Evolutionary conservation across 2,329 filamentous ascomycete genomes (phyloP), one percentile per base, ranked within the genome.

Genomic region (Neopestalotiopsis sp.): DNA sequence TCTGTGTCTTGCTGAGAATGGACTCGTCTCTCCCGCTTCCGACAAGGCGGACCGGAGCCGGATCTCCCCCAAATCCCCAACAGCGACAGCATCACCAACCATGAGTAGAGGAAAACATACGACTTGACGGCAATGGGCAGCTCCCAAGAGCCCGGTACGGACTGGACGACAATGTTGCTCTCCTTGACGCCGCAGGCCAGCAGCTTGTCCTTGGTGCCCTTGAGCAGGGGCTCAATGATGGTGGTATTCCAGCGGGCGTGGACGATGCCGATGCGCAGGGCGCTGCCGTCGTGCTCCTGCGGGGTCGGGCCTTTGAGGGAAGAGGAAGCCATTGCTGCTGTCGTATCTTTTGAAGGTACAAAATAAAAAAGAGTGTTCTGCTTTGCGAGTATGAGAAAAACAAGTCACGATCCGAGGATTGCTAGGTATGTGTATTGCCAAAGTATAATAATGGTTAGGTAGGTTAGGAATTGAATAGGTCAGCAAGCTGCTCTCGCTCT

Each of bases 241-340:
- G 87, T 88, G 73, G 87, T 87, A 85, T 99, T 99, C 96, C 96
- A 99, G 76, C 96, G 91, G 69, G 95, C 95, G 84, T 98, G 96
- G 69, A 99, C 89, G 79, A 99, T 98, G 79, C 93, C 95, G 79
- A 99, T 91, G 78, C 96, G 94, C 72, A 99, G 89, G 77, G 85
- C 86, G 76, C 89, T 89, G 80, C 93, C 92, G 79, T 91, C 86
- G 81, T 89, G 86, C 74, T 87, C 83, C 78, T 90, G 83, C 67
- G 84, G 82, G 72, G 83, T 82, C n/a, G 87, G 87, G 69, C 86
- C 87, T 76, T 89, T 90, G 80, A 86, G 80, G 32, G 24, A 28
- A 28, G 77, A 76, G 69, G 84, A 84, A 80, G 86, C 84, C 70
- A 75, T 77, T 34, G 58, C 24, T 28, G 24, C 24, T 58, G 56